A percentile compares a stretch with the other conserved stretches of the same genome.
These are phyloP conservation scores for Hypoxylon fuscum DNA, from an alignment of 495 filamentous ascomycete species.

Conservation along the genomic window DNA sequence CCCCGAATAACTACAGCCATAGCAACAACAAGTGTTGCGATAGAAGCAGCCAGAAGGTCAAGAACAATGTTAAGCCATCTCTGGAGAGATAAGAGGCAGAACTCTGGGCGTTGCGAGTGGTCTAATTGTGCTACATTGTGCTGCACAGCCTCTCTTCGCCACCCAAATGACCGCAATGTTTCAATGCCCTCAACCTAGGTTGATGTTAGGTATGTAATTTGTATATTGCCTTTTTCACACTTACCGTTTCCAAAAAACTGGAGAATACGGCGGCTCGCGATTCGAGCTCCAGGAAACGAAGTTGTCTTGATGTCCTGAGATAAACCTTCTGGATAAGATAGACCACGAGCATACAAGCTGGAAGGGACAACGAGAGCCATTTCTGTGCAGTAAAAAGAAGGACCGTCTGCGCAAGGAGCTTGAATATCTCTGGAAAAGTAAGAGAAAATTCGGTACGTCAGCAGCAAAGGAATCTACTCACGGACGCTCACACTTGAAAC, in stretches of 20 bases:
- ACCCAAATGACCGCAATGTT: constrained; percentile 49
- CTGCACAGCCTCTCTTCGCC: neutral
- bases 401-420: constrained; percentile 42
- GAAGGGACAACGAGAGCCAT: constrained; percentile 37
- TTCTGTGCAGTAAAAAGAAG: constrained; percentile 44
- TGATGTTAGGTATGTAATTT: constrained; percentile 59
- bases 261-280: constrained; percentile 53
- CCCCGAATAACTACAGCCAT: constrained; percentile 47
- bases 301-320: constrained; percentile 64
- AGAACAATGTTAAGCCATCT: constrained; percentile 61
- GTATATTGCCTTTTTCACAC: constrained; percentile 51
- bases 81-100: constrained; percentile 62
- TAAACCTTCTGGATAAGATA: constrained; percentile 64
- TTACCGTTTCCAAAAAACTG: constrained; percentile 58
- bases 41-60: constrained; percentile 53
- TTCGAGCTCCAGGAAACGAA: constrained; percentile 67
- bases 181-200: constrained; percentile 47
- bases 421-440: constrained; percentile 30
- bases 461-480: constrained; percentile 16
- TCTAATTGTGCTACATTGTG: constrained; percentile 51
- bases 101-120: constrained; percentile 54
- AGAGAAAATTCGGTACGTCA: neutral
- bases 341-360: constrained; percentile 46
- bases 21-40: constrained; percentile 53
- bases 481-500: constrained; percentile 33